These are phyloP conservation scores for Stenogyne calaminthoides DNA, from an alignment of 305 asterid species.

Conservation along the genomic window DNA sequence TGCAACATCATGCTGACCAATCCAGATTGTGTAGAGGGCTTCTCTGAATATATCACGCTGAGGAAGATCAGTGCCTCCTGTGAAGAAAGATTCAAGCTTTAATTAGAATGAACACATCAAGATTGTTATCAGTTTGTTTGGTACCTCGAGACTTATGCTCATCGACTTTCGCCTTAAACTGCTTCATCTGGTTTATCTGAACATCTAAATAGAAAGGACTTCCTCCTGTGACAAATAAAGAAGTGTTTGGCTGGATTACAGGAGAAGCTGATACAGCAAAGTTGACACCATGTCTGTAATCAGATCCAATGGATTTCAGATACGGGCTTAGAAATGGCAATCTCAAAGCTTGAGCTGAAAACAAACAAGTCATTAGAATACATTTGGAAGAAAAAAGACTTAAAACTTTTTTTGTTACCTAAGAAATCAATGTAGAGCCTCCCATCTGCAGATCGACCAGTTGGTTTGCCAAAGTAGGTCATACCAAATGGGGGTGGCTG, in stretches of 20 bases:
- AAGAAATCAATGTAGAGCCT: conserved; percentile 54
- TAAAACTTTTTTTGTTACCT: conserved; percentile 19
- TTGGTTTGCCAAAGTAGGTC: conserved; percentile 54
- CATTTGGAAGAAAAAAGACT: not conserved
- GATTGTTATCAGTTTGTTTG: not conserved
- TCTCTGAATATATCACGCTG: conserved; percentile 37
- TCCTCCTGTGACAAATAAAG: conserved; percentile 30
- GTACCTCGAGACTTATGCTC: conserved; percentile 32
- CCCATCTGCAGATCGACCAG: conserved; percentile 53
- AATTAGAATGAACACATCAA: not conserved
- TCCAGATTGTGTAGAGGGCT: conserved; percentile 41
- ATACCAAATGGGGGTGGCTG: conserved; percentile 56
- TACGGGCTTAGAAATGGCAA: conserved; percentile 28
- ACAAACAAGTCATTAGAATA: not conserved
- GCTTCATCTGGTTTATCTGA: conserved; percentile 48
- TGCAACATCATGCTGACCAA: conserved; percentile 46
- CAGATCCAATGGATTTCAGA: conserved; percentile 43
- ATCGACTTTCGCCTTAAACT: conserved; percentile 38
- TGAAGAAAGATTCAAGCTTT: not conserved
- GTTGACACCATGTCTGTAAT: conserved; percentile 45
- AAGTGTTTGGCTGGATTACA: conserved; percentile 33
- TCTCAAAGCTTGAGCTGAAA: conserved; percentile 45
- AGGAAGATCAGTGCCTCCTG: conserved; percentile 38
- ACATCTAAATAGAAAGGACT: conserved; percentile 47
- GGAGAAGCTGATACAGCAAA: conserved; percentile 44